Conservation (phyloP, 768 basidiomycete species). For the Ramaria rubella region DNA sequence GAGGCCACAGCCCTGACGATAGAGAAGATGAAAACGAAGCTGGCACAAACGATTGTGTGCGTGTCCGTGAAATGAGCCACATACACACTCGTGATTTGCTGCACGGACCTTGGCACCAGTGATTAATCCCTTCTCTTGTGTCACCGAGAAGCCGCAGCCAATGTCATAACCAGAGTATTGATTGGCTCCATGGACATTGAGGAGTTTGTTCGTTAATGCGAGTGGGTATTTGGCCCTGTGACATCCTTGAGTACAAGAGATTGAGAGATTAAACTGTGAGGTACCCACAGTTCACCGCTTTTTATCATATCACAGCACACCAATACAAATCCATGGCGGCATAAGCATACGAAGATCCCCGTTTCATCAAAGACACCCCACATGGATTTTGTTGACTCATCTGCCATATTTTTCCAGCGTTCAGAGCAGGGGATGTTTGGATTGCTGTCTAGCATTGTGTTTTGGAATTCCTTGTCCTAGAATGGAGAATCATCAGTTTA, state of each 20-base stretch:
- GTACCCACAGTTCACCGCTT: slow-evolving; percentile 34
- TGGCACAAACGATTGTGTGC: slow-evolving; percentile 21
- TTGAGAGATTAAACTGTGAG: neutral
- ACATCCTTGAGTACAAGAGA: neutral
- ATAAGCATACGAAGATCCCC: slow-evolving; percentile 32
- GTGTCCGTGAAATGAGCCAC: slow-evolving; percentile 22
- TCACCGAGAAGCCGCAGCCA: slow-evolving; percentile 17
- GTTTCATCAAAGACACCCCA: slow-evolving; percentile 33
- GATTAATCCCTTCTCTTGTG: slow-evolving; percentile 10
- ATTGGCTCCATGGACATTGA: slow-evolving; percentile 9
- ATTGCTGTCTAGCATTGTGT: neutral
- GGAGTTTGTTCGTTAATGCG: slow-evolving; percentile 10
- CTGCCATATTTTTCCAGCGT: slow-evolving; percentile 27
- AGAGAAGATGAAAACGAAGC: slow-evolving; percentile 17
- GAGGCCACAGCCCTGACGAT: slow-evolving; percentile 13
- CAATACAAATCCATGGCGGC: slow-evolving; percentile 29
- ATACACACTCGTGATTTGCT: slow-evolving; percentile 3
- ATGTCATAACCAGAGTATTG: slow-evolving; percentile 20
- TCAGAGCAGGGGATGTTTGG: slow-evolving; percentile 18
- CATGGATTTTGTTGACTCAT: slow-evolving; percentile 26
- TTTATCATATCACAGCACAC: slow-evolving; percentile 27
- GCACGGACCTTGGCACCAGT: slow-evolving; percentile 10
- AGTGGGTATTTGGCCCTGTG: slow-evolving; percentile 21
- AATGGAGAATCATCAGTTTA: neutral
- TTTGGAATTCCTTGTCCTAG: neutral